phyloP scores from a whole-genome alignment of 1,284 basidiomycete genomes.

The Malassezia arunalokei region DNA sequence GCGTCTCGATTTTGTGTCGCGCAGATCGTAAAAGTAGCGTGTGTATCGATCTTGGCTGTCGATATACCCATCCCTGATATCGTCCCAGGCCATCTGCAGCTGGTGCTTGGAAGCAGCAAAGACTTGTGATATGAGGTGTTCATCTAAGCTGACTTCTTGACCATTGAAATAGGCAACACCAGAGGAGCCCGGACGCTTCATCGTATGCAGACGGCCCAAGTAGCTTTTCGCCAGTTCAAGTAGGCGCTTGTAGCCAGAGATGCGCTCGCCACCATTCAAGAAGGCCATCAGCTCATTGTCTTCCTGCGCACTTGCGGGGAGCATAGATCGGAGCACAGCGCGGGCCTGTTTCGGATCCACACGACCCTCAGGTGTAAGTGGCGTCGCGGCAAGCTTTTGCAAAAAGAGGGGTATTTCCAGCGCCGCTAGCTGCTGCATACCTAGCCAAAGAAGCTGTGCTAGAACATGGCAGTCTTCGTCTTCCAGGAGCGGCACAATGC shows the following conservation, averaged over 20 bases:
- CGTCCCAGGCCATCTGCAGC: constrained; percentile 17
- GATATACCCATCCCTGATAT: constrained; percentile 57
- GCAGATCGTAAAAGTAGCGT: constrained; percentile 79
- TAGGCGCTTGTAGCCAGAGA: not conserved
- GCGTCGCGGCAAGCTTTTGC: not conserved
- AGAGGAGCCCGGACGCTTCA: constrained; percentile 6
- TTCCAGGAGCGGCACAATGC: constrained; percentile 6
- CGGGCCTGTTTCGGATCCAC: not conserved
- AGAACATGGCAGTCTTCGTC: not conserved
- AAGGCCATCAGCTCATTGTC: constrained; percentile 5
- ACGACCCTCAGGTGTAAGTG: not conserved
- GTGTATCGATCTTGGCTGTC: constrained; percentile 52
- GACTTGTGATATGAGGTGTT: constrained; percentile 48
- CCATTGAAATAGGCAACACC: constrained; percentile 69
- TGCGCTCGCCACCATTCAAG: not conserved
- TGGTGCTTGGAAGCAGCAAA: constrained; percentile 23
- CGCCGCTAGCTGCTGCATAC: not conserved
- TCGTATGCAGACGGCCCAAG: constrained; percentile 19
- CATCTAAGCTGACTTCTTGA: constrained; percentile 59
- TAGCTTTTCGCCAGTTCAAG: constrained; percentile 18
- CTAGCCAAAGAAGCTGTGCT: constrained; percentile 8
- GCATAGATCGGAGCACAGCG: not conserved
- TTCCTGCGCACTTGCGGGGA: not conserved
- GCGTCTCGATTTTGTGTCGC: constrained; percentile 58
- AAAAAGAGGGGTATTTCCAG: not conserved